A percentile compares a stretch with the other conserved stretches of the same genome.
These are phyloP conservation scores for Serendipita indica DNA, from an alignment of 768 basidiomycete species.

Conservation along the genomic window DNA sequence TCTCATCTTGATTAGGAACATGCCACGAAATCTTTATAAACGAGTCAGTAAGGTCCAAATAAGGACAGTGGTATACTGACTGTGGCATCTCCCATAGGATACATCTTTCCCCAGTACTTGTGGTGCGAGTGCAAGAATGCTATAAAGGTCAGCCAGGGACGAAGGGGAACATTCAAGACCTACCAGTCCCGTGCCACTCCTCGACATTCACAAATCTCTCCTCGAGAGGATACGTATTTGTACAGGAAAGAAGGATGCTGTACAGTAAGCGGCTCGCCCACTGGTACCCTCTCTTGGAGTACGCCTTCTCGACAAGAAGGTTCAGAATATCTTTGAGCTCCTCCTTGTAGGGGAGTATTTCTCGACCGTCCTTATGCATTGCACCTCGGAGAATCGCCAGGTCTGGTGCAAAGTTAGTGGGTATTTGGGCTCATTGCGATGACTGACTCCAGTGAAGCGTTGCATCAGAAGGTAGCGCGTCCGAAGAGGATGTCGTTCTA, in stretches of 20 bases:
- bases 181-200: constrained; percentile 62
- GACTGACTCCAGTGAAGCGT: constrained; percentile 75
- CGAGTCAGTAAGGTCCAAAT: constrained; percentile 1
- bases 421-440: neutral
- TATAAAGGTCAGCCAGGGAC: constrained; percentile 18
- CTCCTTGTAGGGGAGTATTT: constrained; percentile 52
- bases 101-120: constrained; percentile 67
- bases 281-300: constrained; percentile 68
- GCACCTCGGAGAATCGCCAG: constrained; percentile 63
- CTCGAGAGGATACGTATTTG: constrained; percentile 68
- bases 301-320: constrained; percentile 51
- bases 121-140: constrained; percentile 60
- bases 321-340: constrained; percentile 45
- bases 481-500: constrained; percentile 49
- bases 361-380: constrained; percentile 41
- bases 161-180: neutral
- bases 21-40: constrained; percentile 57
- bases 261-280: constrained; percentile 68
- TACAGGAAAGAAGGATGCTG: constrained; percentile 55
- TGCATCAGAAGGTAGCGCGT: constrained; percentile 61
- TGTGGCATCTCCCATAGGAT: constrained; percentile 51
- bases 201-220: constrained; percentile 67
- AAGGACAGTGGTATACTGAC: constrained; percentile 25
- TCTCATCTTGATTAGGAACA: constrained; percentile 51
- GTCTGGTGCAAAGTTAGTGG: constrained; percentile 27